phyloP scores from a whole-genome alignment of 2,329 filamentous ascomycete species.

The Plectosphaerella cucumerina region DNA sequence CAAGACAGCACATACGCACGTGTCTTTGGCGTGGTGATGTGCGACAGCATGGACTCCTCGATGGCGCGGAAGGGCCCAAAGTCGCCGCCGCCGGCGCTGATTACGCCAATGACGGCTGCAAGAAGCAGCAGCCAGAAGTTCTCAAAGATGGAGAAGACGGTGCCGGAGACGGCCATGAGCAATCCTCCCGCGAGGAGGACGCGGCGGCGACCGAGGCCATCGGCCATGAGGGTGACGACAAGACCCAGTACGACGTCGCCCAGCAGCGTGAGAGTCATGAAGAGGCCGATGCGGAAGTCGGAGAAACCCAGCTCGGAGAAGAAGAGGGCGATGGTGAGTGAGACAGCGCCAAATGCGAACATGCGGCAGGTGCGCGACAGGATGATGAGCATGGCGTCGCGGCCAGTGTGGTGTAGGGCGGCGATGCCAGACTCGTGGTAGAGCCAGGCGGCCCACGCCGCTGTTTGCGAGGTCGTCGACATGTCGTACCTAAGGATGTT shows the following conservation, averaged over 20 bases:
- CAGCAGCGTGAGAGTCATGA: constrained; percentile 61
- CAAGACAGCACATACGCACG: constrained; percentile 57
- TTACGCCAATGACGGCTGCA: constrained; percentile 57
- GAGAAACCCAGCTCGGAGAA: constrained; percentile 46
- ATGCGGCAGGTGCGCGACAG: constrained; percentile 48
- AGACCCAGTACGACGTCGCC: constrained; percentile 59
- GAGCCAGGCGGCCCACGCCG: background rate
- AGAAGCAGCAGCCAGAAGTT: constrained; percentile 56
- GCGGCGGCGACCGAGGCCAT: constrained; percentile 48
- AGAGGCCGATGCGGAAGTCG: constrained; percentile 51
- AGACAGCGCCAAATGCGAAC: constrained; percentile 58
- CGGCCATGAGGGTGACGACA: constrained; percentile 53
- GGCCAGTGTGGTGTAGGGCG: constrained; percentile 40
- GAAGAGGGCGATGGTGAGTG: constrained; percentile 53
- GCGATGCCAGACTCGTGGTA: constrained; percentile 44
- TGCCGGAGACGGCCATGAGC: constrained; percentile 52
- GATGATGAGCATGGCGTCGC: constrained; percentile 51
- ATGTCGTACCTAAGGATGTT: no score
- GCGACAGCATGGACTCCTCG: constrained; percentile 57
- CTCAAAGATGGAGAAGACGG: constrained; percentile 46
- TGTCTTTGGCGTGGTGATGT: constrained; percentile 41
- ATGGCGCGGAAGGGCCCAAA: constrained; percentile 60
- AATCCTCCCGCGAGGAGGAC: constrained; percentile 50
- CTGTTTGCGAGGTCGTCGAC: no score
- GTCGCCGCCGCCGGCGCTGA: constrained; percentile 58